Evolutionary conservation across 345 rosid genomes (phyloP).

Genomic region (Sapria himalayana): DNA sequence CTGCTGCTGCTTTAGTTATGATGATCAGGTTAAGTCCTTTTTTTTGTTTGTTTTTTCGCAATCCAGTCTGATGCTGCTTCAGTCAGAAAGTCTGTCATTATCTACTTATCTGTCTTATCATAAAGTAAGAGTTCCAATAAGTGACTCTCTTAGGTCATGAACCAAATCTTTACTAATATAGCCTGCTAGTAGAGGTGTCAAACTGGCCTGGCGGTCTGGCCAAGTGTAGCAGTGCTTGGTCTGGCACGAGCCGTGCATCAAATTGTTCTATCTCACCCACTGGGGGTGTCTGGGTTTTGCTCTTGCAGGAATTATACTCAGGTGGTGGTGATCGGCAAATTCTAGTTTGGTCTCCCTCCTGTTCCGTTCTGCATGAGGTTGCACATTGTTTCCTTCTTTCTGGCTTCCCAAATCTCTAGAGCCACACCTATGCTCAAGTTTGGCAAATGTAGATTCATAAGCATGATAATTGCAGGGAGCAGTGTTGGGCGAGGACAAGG

Average conservation of each 20-base stretch:
- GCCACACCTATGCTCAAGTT: neutral
- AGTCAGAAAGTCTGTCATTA: too few relatives aligned
- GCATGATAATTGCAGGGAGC: constrained; percentile 20
- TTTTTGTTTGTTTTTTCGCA: neutral
- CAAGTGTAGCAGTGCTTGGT: too few relatives aligned
- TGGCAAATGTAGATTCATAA: neutral
- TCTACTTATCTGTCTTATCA: too few relatives aligned
- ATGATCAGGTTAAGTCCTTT: constrained; percentile 44
- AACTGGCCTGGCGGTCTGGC: too few relatives aligned
- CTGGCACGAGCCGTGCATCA: too few relatives aligned
- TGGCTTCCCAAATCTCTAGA: neutral
- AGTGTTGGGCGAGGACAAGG: constrained; percentile 24
- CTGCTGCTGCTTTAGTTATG: constrained; percentile 60
- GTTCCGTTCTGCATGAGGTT: constrained; percentile 17
- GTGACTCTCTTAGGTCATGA: too few relatives aligned
- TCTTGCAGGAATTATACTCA: constrained; percentile 64
- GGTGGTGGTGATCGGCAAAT: constrained; percentile 67
- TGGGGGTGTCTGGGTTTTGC: too few relatives aligned
- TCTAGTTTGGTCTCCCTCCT: constrained; percentile 72
- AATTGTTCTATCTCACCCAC: too few relatives aligned
- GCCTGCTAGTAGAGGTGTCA: too few relatives aligned
- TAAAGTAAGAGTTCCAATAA: too few relatives aligned
- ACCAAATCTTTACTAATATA: too few relatives aligned
- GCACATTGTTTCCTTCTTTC: constrained; percentile 9
- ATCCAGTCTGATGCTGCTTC: too few relatives aligned